Evolutionary conservation across 768 basidiomycete species (phyloP).

Genomic region (Xanthoconium purpureum): DNA sequence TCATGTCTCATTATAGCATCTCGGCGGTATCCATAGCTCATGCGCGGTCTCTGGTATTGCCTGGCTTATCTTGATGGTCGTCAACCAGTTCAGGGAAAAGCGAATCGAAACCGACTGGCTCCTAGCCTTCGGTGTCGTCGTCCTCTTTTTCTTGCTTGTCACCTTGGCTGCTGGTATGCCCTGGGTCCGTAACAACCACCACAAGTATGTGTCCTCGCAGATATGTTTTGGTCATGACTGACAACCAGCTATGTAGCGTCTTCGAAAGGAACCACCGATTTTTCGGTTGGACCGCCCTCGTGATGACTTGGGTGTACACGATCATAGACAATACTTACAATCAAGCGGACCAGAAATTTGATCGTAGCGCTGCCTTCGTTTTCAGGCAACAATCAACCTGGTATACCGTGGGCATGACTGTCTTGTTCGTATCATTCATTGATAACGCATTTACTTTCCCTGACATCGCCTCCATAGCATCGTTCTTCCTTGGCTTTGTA

Average conservation of each 20-base stretch:
- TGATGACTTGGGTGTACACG: constrained; percentile 62
- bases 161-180: constrained; percentile 68
- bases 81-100: constrained; percentile 50
- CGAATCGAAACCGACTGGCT: constrained; percentile 52
- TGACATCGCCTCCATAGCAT: constrained; percentile 42
- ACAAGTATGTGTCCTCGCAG: constrained; percentile 53
- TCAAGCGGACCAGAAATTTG: constrained; percentile 52
- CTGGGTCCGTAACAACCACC: constrained; percentile 77
- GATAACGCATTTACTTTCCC: background rate
- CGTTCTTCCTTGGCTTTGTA: constrained; percentile 71
- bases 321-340: constrained; percentile 66
- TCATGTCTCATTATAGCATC: constrained; percentile 46
- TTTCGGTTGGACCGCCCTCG: constrained; percentile 67
- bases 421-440: constrained; percentile 49
- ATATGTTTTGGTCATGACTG: background rate
- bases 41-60: constrained; percentile 68
- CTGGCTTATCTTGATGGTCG: constrained; percentile 66
- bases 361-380: constrained; percentile 50
- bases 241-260: constrained; percentile 40
- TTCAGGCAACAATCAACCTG: constrained; percentile 74
- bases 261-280: constrained; percentile 82
- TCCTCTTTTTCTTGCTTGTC: constrained; percentile 53
- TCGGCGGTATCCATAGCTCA: constrained; percentile 77
- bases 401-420: constrained; percentile 70
- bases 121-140: constrained; percentile 59